Evolutionary conservation across 495 filamentous ascomycete species (phyloP), one percentile per base, ranked within the genome.

Genomic region (Aspergillus haitiensis): DNA sequence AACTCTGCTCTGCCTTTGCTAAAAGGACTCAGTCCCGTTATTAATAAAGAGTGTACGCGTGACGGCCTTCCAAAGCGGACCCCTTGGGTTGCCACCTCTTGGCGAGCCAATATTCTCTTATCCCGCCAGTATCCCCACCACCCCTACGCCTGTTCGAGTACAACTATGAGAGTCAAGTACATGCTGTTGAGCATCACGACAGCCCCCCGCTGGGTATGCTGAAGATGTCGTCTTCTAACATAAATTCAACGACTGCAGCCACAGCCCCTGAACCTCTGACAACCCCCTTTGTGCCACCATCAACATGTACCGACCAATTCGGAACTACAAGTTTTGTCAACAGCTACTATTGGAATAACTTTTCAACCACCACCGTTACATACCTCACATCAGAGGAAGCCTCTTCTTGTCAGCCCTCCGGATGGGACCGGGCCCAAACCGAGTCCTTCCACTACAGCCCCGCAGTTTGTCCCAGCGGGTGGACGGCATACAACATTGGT

Each of bases 381-480:
- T 40, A 40, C 9, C n/a, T 40, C 7, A 40, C 37, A 10, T 40
- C 37, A 40, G 37, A 40, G 11, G 7, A 40, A n/a, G 37, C n/a
- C 37, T 6, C 37, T 40, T 40, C 37, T 7, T 40, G 37, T 7
- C n/a, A 11, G n/a, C 37, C 37, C 37, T 40, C 3, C 1, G 37
- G 37, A 40, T 40, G 37, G 37, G 37, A 40, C 9, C 37, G 9
- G 7, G 37, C 9, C 11, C 37, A 40, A 40, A 40, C 4, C 4
- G 37, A 40, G 37, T 40, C 37, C 37, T 40, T 40, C 37, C 37
- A 40, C 37, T 40, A 40, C 37, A 40, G 37, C 37, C 37, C 37
- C 37, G 37, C 37, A 3, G 37, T 40, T 40, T 40, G 37, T 7
- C 37, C 37, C 37, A 40, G 37, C n/a, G 37, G 37, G n/a, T 40